Evolutionary conservation across 2,329 filamentous ascomycete genomes (phyloP).

Genomic region (Diaporthe citriasiana): DNA sequence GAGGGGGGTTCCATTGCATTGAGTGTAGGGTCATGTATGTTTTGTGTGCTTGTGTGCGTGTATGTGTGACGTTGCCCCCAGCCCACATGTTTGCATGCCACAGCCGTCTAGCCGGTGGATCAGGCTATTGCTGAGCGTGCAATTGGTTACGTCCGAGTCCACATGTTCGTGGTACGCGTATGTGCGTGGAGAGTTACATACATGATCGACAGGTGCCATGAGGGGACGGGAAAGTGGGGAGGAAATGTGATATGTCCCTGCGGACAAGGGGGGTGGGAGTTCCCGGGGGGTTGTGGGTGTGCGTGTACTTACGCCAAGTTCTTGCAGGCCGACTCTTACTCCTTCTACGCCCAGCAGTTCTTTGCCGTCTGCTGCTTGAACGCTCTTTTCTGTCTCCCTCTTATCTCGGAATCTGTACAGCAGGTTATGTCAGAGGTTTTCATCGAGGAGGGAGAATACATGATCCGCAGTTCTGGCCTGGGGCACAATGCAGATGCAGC

Average conservation of each 20-base stretch:
- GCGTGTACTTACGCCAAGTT: conserved; percentile 71
- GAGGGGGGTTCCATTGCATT: too few relatives aligned
- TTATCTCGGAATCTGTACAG: conserved; percentile 80
- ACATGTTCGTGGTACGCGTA: conserved; percentile 29
- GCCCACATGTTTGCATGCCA: conserved; percentile 12
- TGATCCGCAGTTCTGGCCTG: not conserved
- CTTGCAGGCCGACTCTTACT: conserved; percentile 89
- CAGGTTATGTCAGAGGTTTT: not conserved
- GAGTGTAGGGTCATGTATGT: too few relatives aligned
- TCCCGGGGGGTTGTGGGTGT: too few relatives aligned
- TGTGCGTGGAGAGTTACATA: conserved; percentile 30
- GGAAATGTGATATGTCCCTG: not conserved
- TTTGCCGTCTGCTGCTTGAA: conserved; percentile 85
- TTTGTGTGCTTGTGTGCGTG: not conserved
- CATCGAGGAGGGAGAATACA: not conserved
- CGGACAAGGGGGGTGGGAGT: not conserved
- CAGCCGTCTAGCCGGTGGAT: not conserved
- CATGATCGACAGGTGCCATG: conserved; percentile 32
- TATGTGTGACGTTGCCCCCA: conserved; percentile 16
- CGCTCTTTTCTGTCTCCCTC: conserved; percentile 86
- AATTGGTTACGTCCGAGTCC: conserved; percentile 6
- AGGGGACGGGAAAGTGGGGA: conserved; percentile 44
- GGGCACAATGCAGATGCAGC: not conserved
- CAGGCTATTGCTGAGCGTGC: not conserved
- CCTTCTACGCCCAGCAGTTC: conserved; percentile 87